A percentile compares a stretch with the other conserved stretches of the same genome.
Conservation (phyloP, 225 moss, liverwort and hornwort species). For the Polytrichum commune region DNA sequence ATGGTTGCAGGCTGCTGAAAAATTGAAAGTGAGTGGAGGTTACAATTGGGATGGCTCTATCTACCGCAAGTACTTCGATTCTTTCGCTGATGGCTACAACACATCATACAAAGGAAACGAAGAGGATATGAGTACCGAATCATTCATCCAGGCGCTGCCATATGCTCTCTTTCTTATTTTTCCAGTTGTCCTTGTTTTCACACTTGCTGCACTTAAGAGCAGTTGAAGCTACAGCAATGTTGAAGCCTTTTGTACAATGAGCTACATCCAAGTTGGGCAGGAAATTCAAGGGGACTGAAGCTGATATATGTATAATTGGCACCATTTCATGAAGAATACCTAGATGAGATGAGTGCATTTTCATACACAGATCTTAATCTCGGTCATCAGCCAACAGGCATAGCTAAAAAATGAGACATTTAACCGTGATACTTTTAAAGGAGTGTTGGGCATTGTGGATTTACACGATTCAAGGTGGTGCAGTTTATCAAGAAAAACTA, state of each 20-base stretch:
- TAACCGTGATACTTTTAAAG: too few relatives aligned
- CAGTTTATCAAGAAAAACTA: too few relatives aligned
- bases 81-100: slow-evolving; percentile 87
- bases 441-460: too few relatives aligned
- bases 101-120: slow-evolving; percentile 47
- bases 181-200: slow-evolving; percentile 63
- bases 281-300: slow-evolving; percentile 1
- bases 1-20: slow-evolving; percentile 75
- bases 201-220: slow-evolving; percentile 38
- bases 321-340: slow-evolving; percentile 4
- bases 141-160: slow-evolving; percentile 41
- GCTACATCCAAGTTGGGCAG: too few relatives aligned
- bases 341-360: not conserved
- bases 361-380: too few relatives aligned
- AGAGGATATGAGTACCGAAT: slow-evolving; percentile 32
- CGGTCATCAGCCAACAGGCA: too few relatives aligned
- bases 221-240: slow-evolving; percentile 12
- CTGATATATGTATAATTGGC: slow-evolving; percentile 3
- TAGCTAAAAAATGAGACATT: too few relatives aligned
- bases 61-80: slow-evolving; percentile 78
- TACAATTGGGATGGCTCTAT: slow-evolving; percentile 73
- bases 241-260: too few relatives aligned
- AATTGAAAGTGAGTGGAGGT: slow-evolving; percentile 61
- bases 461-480: too few relatives aligned
- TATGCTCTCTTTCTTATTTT: slow-evolving; percentile 66